A percentile compares a stretch with the other conserved stretches of the same genome.
These are phyloP conservation scores for Malus sylvestris DNA, from an alignment of 306 rosid genomes.

Conservation along the genomic window DNA sequence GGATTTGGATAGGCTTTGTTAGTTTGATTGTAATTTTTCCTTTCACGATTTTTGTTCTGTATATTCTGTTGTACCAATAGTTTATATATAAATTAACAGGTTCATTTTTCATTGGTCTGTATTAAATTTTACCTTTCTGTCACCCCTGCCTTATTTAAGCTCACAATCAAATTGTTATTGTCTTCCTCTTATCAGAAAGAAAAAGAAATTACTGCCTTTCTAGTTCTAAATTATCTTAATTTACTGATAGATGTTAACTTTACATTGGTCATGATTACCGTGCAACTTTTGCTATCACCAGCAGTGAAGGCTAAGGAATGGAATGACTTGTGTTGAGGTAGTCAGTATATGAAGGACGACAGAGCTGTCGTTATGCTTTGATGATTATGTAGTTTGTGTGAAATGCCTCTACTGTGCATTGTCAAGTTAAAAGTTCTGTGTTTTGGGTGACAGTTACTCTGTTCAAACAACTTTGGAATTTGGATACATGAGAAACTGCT, in stretches of 20 bases:
- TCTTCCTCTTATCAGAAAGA: not conserved
- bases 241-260: not conserved
- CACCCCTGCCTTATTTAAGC: not conserved
- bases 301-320: too few relatives aligned
- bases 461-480: too few relatives aligned
- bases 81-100: not conserved
- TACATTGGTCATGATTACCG: not conserved
- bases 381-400: not conserved
- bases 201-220: not conserved
- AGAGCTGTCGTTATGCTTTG: not conserved
- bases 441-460: not conserved
- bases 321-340: too few relatives aligned
- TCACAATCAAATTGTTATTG: not conserved
- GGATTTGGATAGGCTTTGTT: not conserved
- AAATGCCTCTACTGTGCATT: not conserved
- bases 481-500: not conserved
- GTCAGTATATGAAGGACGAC: not conserved
- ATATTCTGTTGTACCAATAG: not conserved
- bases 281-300: not conserved
- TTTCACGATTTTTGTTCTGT: not conserved
- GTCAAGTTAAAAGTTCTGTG: not conserved
- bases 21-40: not conserved
- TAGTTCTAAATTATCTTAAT: not conserved
- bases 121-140: not conserved
- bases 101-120: not conserved